Evolutionary conservation across 495 filamentous ascomycete species (phyloP).

Genomic region (Xylaria flabelliformis): DNA sequence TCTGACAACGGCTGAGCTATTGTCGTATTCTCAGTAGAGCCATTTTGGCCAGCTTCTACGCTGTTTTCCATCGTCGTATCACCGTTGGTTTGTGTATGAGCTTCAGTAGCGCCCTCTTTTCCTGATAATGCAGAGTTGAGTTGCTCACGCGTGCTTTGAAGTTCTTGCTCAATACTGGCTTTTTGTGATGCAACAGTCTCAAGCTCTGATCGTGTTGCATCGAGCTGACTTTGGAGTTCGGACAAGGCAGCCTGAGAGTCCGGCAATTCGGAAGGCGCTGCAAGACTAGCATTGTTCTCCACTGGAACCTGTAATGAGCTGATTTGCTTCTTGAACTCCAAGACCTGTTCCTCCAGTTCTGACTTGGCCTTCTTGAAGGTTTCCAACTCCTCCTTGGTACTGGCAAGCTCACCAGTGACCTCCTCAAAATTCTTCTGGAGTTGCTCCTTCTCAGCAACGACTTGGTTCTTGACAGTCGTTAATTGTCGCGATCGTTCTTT

Average conservation of each 20-base stretch:
- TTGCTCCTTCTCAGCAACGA: constrained; percentile 45
- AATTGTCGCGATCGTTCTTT: constrained; percentile 54
- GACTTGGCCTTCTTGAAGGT: constrained; percentile 45
- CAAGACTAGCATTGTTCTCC: constrained; percentile 29
- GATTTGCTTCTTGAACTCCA: constrained; percentile 44
- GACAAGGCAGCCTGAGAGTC: constrained; percentile 29
- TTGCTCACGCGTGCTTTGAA: constrained; percentile 53
- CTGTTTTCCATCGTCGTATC: constrained; percentile 47
- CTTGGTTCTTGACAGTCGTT: constrained; percentile 50
- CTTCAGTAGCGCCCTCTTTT: constrained; percentile 56
- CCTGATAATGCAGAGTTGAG: constrained; percentile 50
- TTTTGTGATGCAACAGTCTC: constrained; percentile 50
- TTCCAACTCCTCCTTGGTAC: constrained; percentile 47
- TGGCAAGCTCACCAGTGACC: constrained; percentile 42
- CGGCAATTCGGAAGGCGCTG: constrained; percentile 25
- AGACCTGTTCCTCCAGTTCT: constrained; percentile 47
- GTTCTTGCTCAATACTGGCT: constrained; percentile 48
- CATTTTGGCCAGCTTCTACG: constrained; percentile 37
- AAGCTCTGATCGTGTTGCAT: constrained; percentile 46
- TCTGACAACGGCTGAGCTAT: constrained; percentile 46
- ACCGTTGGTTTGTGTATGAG: constrained; percentile 46
- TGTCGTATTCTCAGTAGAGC: constrained; percentile 22
- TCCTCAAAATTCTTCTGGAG: constrained; percentile 44
- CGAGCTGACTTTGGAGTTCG: constrained; percentile 41
- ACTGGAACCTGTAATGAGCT: constrained; percentile 44